A percentile compares a stretch with the other conserved stretches of the same genome.
phyloP scores from a whole-genome alignment of 768 basidiomycete genomes.

The Lyophyllum decastes region DNA sequence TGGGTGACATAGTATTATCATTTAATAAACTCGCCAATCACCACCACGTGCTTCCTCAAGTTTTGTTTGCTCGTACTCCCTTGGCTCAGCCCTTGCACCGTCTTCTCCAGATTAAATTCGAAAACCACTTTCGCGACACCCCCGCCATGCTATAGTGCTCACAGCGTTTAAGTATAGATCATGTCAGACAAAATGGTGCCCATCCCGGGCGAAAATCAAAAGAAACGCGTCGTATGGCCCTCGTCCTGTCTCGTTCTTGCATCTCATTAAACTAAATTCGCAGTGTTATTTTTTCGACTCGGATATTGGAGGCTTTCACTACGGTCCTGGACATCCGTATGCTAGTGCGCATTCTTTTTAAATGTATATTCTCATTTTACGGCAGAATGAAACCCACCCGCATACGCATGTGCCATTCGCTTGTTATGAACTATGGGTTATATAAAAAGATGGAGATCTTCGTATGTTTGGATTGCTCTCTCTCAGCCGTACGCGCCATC shows the following conservation, averaged over 20 bases:
- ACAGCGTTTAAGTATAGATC: slow-evolving; percentile 1
- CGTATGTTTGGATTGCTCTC: slow-evolving; percentile 53
- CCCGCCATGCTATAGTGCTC: slow-evolving; percentile 13
- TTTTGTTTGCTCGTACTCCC: no score
- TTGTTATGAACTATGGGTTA: slow-evolving; percentile 99
- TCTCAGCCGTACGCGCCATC: neutral
- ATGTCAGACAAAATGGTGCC: slow-evolving; percentile 59
- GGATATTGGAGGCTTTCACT: slow-evolving; percentile 98
- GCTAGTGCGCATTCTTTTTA: slow-evolving; percentile 5
- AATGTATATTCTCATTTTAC: slow-evolving; percentile 18
- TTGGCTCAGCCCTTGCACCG: no score
- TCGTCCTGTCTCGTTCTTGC: slow-evolving; percentile 12
- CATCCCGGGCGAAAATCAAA: slow-evolving; percentile 70
- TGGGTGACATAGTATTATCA: slow-evolving; percentile 8
- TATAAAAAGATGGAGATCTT: slow-evolving; percentile 99
- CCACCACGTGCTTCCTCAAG: slow-evolving; percentile 4
- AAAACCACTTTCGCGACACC: neutral
- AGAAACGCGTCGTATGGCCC: slow-evolving; percentile 83
- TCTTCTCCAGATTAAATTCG: neutral
- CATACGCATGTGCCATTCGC: slow-evolving; percentile 98
- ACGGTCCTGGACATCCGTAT: slow-evolving; percentile 95
- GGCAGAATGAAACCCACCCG: slow-evolving; percentile 94
- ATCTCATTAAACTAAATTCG: slow-evolving; percentile 9
- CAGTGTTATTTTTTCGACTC: slow-evolving; percentile 99
- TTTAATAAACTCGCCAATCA: slow-evolving; percentile 7